phyloP scores from a whole-genome alignment of 148 eudicot species.

The Talinum fruticosum region DNA sequence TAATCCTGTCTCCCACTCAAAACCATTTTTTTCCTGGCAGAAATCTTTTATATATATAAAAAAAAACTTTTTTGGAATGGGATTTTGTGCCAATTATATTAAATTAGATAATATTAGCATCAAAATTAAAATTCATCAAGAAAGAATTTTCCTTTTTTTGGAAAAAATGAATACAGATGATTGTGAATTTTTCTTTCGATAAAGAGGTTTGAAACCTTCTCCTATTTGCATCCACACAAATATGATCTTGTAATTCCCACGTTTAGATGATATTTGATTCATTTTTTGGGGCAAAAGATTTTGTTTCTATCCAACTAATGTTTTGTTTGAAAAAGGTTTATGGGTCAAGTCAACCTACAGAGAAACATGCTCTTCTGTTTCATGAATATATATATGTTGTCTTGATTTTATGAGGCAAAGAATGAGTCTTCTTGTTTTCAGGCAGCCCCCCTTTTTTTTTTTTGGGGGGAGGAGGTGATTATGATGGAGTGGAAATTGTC shows the following conservation, averaged over 20 bases:
- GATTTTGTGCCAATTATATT: not conserved
- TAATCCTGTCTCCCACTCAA: slow-evolving; percentile 20
- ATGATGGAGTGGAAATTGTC: too few species aligned
- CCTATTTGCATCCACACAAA: slow-evolving; percentile 18
- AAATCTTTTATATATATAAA: not conserved
- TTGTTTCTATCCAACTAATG: not conserved
- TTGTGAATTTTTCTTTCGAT: not conserved
- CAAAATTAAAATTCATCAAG: not conserved
- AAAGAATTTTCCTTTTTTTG: too few species aligned
- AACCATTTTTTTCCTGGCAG: not conserved
- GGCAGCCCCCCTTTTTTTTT: not conserved
- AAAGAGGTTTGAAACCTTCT: not conserved
- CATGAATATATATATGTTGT: not conserved
- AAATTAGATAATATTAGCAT: not conserved
- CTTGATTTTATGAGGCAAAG: slow-evolving; percentile 3
- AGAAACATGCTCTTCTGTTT: not conserved
- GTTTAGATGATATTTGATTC: not conserved
- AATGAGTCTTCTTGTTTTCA: not conserved
- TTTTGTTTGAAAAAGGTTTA: not conserved
- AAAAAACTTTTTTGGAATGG: not conserved
- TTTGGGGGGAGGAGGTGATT: not conserved
- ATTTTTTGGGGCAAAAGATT: not conserved
- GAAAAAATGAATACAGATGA: too few species aligned
- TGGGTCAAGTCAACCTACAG: not conserved
- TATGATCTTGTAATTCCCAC: slow-evolving; percentile 1